Percentiles rank a stretch among this genome's conserved stretches.
phyloP scores from a whole-genome alignment of 2,329 filamentous ascomycete genomes.

The Calonectria henricotiae region DNA sequence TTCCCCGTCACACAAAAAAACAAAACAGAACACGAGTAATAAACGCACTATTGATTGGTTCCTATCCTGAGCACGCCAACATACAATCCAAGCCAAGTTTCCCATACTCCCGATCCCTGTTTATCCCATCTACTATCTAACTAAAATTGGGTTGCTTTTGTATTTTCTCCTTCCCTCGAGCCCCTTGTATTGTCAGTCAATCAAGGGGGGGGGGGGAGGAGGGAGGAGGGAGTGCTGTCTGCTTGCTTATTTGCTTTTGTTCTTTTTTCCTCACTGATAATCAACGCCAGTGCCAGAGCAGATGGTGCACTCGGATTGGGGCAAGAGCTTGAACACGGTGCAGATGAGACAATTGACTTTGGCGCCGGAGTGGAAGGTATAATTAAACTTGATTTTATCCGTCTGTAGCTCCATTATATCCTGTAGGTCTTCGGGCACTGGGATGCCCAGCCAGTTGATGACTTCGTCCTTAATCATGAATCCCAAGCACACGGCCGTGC shows the following conservation, averaged over 20 bases:
- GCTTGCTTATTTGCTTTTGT: background rate
- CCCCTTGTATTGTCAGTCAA: no score
- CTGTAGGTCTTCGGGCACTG: background rate
- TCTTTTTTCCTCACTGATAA: background rate
- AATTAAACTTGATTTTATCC: conserved; percentile 22
- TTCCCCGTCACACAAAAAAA: no score
- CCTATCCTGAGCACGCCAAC: background rate
- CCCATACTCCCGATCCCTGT: background rate
- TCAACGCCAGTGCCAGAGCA: conserved; percentile 3
- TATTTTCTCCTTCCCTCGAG: no score
- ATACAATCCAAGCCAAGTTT: background rate
- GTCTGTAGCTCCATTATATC: conserved; percentile 11
- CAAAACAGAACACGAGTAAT: background rate
- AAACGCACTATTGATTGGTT: background rate
- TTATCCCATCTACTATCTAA: background rate
- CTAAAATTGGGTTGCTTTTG: background rate
- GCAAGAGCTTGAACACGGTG: conserved; percentile 17
- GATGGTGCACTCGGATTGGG: background rate
- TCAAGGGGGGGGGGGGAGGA: no score
- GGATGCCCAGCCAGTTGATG: background rate
- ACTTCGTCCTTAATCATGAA: conserved; percentile 14
- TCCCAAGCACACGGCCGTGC: conserved; percentile 3
- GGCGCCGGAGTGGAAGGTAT: background rate
- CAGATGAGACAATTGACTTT: conserved; percentile 18
- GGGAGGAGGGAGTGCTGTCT: no score